These are phyloP conservation scores for Ceratocystis colombiana DNA, from an alignment of 2,329 filamentous ascomycete genomes.

Conservation along the genomic window DNA sequence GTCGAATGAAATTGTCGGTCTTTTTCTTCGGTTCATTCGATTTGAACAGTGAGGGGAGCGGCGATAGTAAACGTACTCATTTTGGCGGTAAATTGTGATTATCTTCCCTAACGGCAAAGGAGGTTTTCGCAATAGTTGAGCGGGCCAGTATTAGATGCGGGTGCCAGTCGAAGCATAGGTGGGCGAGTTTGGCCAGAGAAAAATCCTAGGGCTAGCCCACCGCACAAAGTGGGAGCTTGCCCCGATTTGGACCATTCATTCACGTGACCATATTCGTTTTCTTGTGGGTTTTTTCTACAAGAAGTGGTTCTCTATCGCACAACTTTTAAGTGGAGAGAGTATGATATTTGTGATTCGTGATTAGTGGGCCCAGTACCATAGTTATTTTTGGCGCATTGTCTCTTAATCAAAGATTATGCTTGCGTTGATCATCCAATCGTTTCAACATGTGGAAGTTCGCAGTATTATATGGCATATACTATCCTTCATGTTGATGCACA, in stretches of 20 bases:
- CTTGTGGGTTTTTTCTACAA: slow-evolving; percentile 2
- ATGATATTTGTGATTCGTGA: neutral
- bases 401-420: too few relatives aligned
- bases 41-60: slow-evolving; percentile 13
- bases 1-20: slow-evolving; percentile 24
- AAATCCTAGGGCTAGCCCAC: slow-evolving; percentile 24
- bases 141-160: slow-evolving; percentile 24
- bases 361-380: neutral
- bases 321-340: neutral
- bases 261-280: slow-evolving; percentile 16
- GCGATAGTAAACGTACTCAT: slow-evolving; percentile 43
- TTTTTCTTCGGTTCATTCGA: slow-evolving; percentile 14
- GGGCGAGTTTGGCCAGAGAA: slow-evolving; percentile 24
- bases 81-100: slow-evolving; percentile 39
- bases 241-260: slow-evolving; percentile 13
- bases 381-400: neutral
- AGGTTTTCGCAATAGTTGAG: slow-evolving; percentile 24
- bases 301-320: neutral
- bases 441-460: too few relatives aligned
- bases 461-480: too few relatives aligned
- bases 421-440: too few relatives aligned
- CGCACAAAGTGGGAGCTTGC: slow-evolving; percentile 22
- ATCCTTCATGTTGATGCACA: neutral
- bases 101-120: slow-evolving; percentile 26
- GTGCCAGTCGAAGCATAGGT: slow-evolving; percentile 23